A percentile compares a stretch with the other conserved stretches of the same genome.
phyloP scores from a whole-genome alignment of 2,329 filamentous ascomycete genomes.

The Zalaria sp. region DNA sequence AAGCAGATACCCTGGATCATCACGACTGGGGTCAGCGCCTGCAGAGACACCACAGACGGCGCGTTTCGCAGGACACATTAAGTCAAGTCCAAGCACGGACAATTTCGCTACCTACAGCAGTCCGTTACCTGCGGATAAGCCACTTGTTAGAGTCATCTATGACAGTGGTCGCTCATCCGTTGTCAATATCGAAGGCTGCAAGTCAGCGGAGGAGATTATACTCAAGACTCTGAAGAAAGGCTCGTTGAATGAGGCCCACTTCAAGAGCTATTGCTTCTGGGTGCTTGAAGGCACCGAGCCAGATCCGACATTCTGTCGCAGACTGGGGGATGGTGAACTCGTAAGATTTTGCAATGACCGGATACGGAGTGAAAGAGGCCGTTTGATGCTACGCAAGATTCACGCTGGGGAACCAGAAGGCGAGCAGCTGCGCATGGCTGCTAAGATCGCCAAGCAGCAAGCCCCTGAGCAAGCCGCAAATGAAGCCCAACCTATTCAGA shows the following conservation, averaged over 20 bases:
- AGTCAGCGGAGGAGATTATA: constrained; percentile 84
- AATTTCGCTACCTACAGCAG: constrained; percentile 62
- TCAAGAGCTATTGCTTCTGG: constrained; percentile 95
- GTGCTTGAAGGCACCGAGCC: constrained; percentile 76
- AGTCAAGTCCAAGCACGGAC: constrained; percentile 74
- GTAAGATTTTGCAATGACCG: constrained; percentile 83
- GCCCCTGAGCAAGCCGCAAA: constrained; percentile 38
- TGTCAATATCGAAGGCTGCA: constrained; percentile 83
- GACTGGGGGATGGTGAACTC: constrained; percentile 73
- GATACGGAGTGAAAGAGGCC: constrained; percentile 71
- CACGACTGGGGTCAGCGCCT: constrained; percentile 9
- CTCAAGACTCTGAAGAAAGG: constrained; percentile 80
- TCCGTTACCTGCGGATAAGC: constrained; percentile 69
- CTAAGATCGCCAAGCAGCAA: constrained; percentile 81
- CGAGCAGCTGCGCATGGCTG: constrained; percentile 73
- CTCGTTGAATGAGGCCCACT: constrained; percentile 74
- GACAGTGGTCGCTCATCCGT: constrained; percentile 86
- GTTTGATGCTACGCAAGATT: constrained; percentile 84
- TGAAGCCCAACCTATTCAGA: constrained; percentile 38
- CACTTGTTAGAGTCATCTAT: constrained; percentile 85
- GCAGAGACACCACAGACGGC: constrained; percentile 48
- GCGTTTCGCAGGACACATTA: constrained; percentile 54
- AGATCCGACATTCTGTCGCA: constrained; percentile 65
- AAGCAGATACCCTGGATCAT: neutral
- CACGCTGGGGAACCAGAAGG: constrained; percentile 79